Evolutionary conservation across 1,284 basidiomycete genomes (phyloP).

Genomic region (Heterobasidion annosum): DNA sequence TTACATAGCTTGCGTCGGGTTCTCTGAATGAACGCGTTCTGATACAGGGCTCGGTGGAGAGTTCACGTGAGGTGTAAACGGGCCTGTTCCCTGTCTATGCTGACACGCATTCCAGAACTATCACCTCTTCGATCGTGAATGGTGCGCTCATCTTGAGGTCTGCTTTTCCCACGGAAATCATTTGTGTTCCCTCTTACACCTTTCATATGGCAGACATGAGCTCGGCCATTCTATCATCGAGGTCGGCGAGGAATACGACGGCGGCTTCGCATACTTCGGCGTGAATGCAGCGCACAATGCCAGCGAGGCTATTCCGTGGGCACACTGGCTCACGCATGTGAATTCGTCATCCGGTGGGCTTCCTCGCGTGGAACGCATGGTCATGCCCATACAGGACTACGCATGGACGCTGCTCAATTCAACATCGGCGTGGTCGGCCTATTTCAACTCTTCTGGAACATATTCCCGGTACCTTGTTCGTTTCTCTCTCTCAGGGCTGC

Average conservation of each 20-base stretch:
- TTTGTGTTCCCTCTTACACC: no score
- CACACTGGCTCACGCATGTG: conserved; percentile 54
- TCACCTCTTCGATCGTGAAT: conserved; percentile 73
- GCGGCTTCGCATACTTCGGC: conserved; percentile 70
- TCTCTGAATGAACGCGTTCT: neutral
- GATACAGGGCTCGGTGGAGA: conserved; percentile 64
- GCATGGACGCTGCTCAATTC: conserved; percentile 67
- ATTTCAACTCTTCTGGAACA: conserved; percentile 56
- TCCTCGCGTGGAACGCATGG: conserved; percentile 54
- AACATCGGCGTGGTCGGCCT: conserved; percentile 43
- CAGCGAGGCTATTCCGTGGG: conserved; percentile 50
- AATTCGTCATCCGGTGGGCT: conserved; percentile 9
- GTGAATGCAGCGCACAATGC: conserved; percentile 51
- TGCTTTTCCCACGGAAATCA: neutral
- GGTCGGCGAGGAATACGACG: conserved; percentile 85
- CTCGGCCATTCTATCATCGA: conserved; percentile 76
- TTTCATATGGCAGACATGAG: conserved; percentile 41
- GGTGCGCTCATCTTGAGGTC: conserved; percentile 67
- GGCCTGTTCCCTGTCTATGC: neutral
- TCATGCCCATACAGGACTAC: conserved; percentile 72
- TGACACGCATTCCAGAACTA: conserved; percentile 39
- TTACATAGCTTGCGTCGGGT: conserved; percentile 10
- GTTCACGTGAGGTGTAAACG: conserved; percentile 54
- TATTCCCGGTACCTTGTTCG: conserved; percentile 60
- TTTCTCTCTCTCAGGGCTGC: conserved; percentile 74